Evolutionary conservation across 2,329 filamentous ascomycete genomes (phyloP).

Genomic region (Peltaster fructicola): DNA sequence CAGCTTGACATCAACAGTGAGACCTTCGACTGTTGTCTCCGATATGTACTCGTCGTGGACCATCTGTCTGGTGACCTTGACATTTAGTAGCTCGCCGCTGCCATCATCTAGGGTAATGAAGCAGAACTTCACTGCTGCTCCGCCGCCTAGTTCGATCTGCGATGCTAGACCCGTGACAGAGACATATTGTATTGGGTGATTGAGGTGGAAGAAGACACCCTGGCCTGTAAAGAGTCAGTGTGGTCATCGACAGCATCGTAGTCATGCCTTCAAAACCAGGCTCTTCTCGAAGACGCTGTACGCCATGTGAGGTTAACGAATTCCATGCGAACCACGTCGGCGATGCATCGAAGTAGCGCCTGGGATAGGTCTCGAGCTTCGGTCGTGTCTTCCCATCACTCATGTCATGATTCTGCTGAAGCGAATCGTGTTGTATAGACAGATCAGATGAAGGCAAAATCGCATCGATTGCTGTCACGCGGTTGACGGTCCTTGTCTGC

Average conservation of each 20-base stretch:
- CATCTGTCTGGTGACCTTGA: slow-evolving; percentile 29
- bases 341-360: slow-evolving; percentile 41
- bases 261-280: slow-evolving; percentile 33
- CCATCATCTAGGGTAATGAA: slow-evolving; percentile 43
- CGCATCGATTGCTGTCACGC: too few relatives aligned
- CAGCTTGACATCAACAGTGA: slow-evolving; percentile 20
- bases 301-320: slow-evolving; percentile 38
- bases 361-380: slow-evolving; percentile 36
- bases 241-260: neutral
- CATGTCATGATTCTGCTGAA: too few relatives aligned
- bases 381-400: slow-evolving; percentile 5
- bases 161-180: slow-evolving; percentile 28
- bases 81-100: slow-evolving; percentile 39
- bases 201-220: slow-evolving; percentile 37
- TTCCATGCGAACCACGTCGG: slow-evolving; percentile 47
- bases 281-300: slow-evolving; percentile 33
- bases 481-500: too few relatives aligned
- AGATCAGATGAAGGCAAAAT: too few relatives aligned
- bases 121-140: slow-evolving; percentile 20
- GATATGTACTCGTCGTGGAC: slow-evolving; percentile 15
- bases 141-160: slow-evolving; percentile 21
- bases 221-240: slow-evolving; percentile 26
- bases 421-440: too few relatives aligned
- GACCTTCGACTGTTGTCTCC: slow-evolving; percentile 21
- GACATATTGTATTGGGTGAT: slow-evolving; percentile 33